phyloP scores from a whole-genome alignment of 2,329 filamentous ascomycete species.

The Blumeriella jaapii region DNA sequence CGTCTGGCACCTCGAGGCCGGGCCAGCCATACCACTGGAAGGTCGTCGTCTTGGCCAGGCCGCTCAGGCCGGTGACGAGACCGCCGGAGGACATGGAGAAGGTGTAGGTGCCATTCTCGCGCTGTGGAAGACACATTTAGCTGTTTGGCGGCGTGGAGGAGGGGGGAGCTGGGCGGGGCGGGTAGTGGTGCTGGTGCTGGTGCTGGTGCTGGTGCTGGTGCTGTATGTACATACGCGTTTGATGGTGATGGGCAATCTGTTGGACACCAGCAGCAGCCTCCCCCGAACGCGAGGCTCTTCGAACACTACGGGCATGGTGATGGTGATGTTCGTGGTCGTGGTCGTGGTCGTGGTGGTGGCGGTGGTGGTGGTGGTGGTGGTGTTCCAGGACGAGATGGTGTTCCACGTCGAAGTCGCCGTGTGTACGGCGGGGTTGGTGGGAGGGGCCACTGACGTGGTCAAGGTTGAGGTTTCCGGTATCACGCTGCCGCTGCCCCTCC shows the following conservation, averaged over 20 bases:
- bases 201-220: no score
- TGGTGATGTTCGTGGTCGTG: neutral
- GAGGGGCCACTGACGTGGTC: no score
- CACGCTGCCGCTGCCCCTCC: no score
- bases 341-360: no score
- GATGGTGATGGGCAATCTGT: conserved; percentile 92
- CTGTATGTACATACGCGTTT: conserved; percentile 3
- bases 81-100: conserved; percentile 97
- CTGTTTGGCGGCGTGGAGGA: no score
- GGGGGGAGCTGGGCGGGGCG: no score
- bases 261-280: conserved; percentile 75
- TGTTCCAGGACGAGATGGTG: no score
- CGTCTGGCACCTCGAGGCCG: conserved; percentile 79
- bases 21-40: conserved; percentile 99
- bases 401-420: no score
- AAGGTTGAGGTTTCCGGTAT: no score
- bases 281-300: conserved; percentile 19
- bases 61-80: conserved; percentile 85
- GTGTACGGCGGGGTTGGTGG: no score
- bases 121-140: conserved; percentile 53
- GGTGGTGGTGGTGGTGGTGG: no score
- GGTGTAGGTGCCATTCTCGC: conserved; percentile 80
- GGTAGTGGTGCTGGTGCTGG: no score
- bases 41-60: conserved; percentile 79
- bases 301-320: conserved; percentile 20